Evolutionary conservation across 495 filamentous ascomycete genomes (phyloP), one percentile per base, ranked within the genome.

Genomic region (Penicillium chermesinum): DNA sequence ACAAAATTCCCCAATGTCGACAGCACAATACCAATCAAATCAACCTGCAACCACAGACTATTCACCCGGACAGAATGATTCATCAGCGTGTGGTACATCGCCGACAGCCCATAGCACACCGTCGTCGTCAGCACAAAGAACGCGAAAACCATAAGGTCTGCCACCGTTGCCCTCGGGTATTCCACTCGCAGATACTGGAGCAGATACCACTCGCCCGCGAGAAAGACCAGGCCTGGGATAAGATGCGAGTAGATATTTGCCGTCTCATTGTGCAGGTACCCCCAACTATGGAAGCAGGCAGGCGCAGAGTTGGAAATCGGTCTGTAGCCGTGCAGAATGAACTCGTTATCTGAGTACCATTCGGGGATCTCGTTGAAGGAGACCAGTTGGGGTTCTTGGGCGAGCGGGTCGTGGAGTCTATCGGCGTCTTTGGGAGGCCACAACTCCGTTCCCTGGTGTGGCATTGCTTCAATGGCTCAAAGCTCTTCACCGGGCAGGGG

Each of bases 201-300:
- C 41, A 67, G 49, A 30, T 48, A 44, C 21, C 49, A 39, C 16
- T 54, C 43, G 36, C 47, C 49, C 2, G 63, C 36, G 0, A 63
- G 53, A 18, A 65, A 58, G 8, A 39, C 4, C 6, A 62, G 17
- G 7, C 59, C 53, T 0, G 62, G 62, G 3, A 67, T 47, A 0
- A 66, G 48, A 32, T 70, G 63, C 15, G 65, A 58, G 32, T 58
- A 69, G 14, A 70, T 63, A 49, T 70, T 67, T 27, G 60, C 50
- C n/a, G 62, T 48, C 38, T 69, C 63, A 27, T 69, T 69, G 56
- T 67, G 65, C n/a, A 67, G 16, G 38, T 63, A 62, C 12, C 30
- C 40, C 47, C 49, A 58, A 50, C 65, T 70, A 34, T 27, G 34
- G 38, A 69, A 53, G 7, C 53, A 67, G 10, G n/a, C 47, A n/a